Base-by-base conservation (phyloP, 495 filamentous ascomycete species). In the Hypoxylon rickii region DNA sequence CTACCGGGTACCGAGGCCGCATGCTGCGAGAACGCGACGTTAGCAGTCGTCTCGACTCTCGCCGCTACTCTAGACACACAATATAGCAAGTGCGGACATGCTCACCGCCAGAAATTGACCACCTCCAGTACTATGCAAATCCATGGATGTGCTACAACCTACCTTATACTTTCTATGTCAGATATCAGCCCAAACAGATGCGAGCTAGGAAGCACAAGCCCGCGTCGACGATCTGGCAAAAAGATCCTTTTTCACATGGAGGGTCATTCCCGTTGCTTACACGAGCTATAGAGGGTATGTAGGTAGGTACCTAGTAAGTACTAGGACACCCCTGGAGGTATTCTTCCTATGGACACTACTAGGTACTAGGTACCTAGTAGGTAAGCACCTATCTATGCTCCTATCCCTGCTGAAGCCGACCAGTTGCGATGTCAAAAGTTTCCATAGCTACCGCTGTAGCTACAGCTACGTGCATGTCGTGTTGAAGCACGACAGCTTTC, bases 391-490 rank as follows among this genome's bases (percentile, higher is more conserved):
- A 46, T 12, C 40, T 55, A 37, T 41, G 42, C 29, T 29, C 18
- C 13, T 44, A 57, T 45, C 59, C 59, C 45, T 50, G 59, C 44
- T 54, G 49, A 53, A 51, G 48, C 15, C 21, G 32, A 29, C 53
- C 44, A 63, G 48, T 63, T 39, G 56, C 29, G 38, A 57, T 17
- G 53, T 29, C 39, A 38, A 53, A 31, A 58, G 59, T 53, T 43
- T 24, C 39, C 42, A 56, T 44, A 53, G 58, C 58, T 62, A 17
- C 37, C 10, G 43, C 38, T 34, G 53, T 37, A 61, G 51, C 51
- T 62, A 63, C 44, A 62, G 47, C 48, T 63, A 54, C 48, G 17
- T 63, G 49, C 59, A 63, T 62, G 55, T 53, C 43, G 31, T 52
- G 48, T 50, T 31, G 44, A 59, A 57, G 48, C 53, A 58, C 44